These are phyloP conservation scores for Kandelia obovata DNA, from an alignment of 345 rosid genomes.

Conservation along the genomic window DNA sequence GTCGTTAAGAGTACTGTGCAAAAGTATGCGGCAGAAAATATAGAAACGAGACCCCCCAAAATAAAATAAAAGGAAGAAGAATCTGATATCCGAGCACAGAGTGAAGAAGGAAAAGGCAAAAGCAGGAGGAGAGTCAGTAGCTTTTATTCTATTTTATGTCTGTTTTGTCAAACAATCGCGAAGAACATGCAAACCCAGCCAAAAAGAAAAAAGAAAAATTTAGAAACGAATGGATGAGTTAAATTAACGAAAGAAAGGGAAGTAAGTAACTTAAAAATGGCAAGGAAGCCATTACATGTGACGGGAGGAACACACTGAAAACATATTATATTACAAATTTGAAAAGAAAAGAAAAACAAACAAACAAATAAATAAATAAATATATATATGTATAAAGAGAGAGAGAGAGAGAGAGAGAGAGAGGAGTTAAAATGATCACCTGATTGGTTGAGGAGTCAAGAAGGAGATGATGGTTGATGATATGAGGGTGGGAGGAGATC, in stretches of 20 bases:
- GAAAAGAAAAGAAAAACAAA: constrained; percentile 4
- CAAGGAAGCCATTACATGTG: constrained; percentile 12
- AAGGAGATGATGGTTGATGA: constrained; percentile 32
- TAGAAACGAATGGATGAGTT: neutral
- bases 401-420: neutral
- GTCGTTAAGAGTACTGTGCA: no score
- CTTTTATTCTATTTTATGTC: no score
- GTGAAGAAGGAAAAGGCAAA: no score
- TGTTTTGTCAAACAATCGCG: no score
- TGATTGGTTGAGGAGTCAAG: constrained; percentile 50
- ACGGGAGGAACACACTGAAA: neutral
- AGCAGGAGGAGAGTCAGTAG: no score
- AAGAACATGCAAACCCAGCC: neutral
- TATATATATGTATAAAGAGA: neutral
- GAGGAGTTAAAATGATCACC: constrained; percentile 41
- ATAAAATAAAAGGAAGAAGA: no score
- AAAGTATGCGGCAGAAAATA: no score
- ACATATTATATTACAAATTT: neutral
- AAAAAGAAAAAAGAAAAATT: neutral
- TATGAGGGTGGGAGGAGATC: constrained; percentile 30
- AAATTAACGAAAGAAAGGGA: neutral
- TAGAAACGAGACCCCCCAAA: no score
- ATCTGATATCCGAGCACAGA: no score
- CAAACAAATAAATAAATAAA: no score
- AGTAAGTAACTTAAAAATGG: constrained; percentile 20